phyloP scores from a whole-genome alignment of 164 flowering plant genomes.

The Umbilicus rupestris region DNA sequence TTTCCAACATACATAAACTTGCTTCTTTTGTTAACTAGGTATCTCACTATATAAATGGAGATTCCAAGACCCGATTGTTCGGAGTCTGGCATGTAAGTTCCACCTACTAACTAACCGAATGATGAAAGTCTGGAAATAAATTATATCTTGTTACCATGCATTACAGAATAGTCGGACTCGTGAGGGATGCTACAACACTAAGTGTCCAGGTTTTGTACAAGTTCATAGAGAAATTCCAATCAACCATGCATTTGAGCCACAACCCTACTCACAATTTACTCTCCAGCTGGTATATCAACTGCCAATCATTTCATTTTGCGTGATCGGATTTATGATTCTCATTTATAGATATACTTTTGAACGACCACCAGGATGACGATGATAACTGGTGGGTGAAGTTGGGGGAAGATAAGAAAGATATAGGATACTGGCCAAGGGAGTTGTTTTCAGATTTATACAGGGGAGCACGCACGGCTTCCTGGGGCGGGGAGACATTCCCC shows the following conservation, averaged over 20 bases:
- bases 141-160: too few species aligned
- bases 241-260: neutral
- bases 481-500: neutral
- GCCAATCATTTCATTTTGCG: neutral
- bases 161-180: neutral
- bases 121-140: too few species aligned
- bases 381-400: neutral
- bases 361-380: neutral
- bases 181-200: neutral
- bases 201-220: neutral
- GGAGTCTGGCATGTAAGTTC: neutral
- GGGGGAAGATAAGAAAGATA: neutral
- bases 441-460: neutral
- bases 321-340: too few species aligned
- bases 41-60: neutral
- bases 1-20: too few species aligned
- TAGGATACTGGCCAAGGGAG: conserved; percentile 2
- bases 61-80: neutral
- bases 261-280: too few species aligned
- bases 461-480: neutral
- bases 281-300: too few species aligned
- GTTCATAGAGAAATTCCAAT: neutral
- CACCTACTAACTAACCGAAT: too few species aligned
- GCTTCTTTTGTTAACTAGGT: neutral
- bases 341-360: too few species aligned